Conservation (phyloP, 2,329 filamentous ascomycete species). For the Alternaria sp. region DNA sequence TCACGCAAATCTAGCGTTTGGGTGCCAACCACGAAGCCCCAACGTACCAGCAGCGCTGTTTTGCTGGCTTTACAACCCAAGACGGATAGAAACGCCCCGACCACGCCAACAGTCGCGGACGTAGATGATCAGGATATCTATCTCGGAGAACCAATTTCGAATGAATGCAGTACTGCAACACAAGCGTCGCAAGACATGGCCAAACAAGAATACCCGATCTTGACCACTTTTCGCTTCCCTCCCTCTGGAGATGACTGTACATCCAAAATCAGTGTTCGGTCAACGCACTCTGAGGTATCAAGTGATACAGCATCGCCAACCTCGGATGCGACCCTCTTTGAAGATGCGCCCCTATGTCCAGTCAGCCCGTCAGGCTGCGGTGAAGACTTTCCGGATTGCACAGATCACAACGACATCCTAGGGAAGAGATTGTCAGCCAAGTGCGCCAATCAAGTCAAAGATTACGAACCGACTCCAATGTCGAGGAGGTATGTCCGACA, state of each 20-base stretch:
- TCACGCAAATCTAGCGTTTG: conserved; percentile 7
- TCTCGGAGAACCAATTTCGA: no score
- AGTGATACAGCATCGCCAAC: conserved; percentile 12
- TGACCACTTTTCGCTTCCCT: conserved; percentile 1
- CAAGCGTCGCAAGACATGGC: background rate
- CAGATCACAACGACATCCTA: background rate
- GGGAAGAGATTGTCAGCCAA: background rate
- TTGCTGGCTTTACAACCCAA: conserved; percentile 12
- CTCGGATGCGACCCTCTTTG: conserved; percentile 20
- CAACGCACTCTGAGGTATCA: background rate
- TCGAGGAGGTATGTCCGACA: conserved; percentile 1
- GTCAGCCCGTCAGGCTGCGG: background rate
- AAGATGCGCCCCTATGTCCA: conserved; percentile 5
- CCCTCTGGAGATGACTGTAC: background rate
- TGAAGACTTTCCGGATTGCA: background rate
- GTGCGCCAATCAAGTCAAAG: background rate
- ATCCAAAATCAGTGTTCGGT: no score
- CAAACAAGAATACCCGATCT: background rate
- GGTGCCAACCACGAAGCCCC: background rate
- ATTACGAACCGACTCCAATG: background rate
- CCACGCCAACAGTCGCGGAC: background rate
- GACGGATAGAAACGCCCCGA: background rate
- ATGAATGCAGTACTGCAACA: background rate
- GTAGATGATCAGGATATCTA: background rate
- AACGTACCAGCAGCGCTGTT: conserved; percentile 10